Evolutionary conservation across 441 rosid species (phyloP).

Genomic region (Pelargonium australe): DNA sequence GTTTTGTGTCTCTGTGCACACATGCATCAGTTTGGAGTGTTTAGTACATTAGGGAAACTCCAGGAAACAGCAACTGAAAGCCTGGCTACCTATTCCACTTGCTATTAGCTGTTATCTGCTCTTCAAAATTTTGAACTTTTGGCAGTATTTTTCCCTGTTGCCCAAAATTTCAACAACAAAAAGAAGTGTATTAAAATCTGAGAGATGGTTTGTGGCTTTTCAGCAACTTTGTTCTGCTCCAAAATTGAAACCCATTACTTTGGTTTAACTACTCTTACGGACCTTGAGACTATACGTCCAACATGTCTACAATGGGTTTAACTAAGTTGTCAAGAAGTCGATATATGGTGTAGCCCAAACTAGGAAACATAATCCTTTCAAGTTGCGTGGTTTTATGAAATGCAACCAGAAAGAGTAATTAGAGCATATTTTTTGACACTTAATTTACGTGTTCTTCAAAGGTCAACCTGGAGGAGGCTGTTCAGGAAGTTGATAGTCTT

Average conservation of each 20-base stretch:
- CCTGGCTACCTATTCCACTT: not conserved
- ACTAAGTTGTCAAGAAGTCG: not conserved
- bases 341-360: not conserved
- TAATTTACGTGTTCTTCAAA: slow-evolving; percentile 28
- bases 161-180: not conserved
- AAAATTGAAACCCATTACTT: not conserved
- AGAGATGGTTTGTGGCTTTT: not conserved
- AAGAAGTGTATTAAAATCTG: not conserved
- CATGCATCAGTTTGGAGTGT: not conserved
- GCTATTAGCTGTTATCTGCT: not conserved
- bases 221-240: not conserved
- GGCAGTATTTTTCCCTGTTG: not conserved
- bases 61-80: not conserved
- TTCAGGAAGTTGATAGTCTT: slow-evolving; percentile 65
- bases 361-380: too few relatives aligned
- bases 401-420: not conserved
- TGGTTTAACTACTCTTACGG: not conserved
- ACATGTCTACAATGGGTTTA: not conserved
- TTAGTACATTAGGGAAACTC: not conserved
- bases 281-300: not conserved
- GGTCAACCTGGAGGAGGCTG: slow-evolving; percentile 51
- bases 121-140: not conserved
- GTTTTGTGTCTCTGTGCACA: not conserved
- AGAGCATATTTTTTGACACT: slow-evolving; percentile 9
- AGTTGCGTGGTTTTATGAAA: too few relatives aligned